Base-by-base conservation (phyloP, 148 eudicot species). In the Persicaria maculosa region DNA sequence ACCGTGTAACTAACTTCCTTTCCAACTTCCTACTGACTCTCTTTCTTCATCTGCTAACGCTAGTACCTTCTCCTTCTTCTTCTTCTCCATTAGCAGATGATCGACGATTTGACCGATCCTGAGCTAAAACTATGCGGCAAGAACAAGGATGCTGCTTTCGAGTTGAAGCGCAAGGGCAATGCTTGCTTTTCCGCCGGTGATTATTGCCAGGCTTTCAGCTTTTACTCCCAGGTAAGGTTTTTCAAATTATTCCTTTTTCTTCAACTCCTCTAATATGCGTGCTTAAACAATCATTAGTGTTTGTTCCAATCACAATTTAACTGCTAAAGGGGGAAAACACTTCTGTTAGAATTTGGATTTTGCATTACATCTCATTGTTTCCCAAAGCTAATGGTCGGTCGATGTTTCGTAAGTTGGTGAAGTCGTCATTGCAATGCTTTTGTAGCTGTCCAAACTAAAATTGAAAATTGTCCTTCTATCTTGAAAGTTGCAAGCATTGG, bases 121-220 rank as follows among this genome's bases (percentile, higher is more conserved):
- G 83, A 91, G 75, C 54, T 74, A 78, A 81, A 77, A 44, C 76
- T 92, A 31, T 92, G 90, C 72, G 67, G 80, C 50, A 94, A 94
- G 90, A 82, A 84, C 78, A 81, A 81, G 78, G 85, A 84, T 68
- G 77, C 81, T 82, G 93, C 93, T 76, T 67, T 88, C 80, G 91
- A 88, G 73, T 79, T 83, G 20, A 92, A 92, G 85, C 75, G 67
- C 50, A 85, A 77, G 58, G 98, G 96, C 62, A 94, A 94, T 76
- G 78, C 80, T 47, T 81, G 85, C 81, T 92, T 91, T 84, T 79
- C 92, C 76, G 76, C 67, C 52, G 87, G 86, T 52, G 86, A 87
- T 76, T 91, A 90, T 70, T 72, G 80, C 0, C 73, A 74, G 65
- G 96, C 97, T 53, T 71, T 81, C 68, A 76, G 44, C 54, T 81